Conservation (phyloP, 1,284 basidiomycete genomes). For the Golubevia pallescens region DNA sequence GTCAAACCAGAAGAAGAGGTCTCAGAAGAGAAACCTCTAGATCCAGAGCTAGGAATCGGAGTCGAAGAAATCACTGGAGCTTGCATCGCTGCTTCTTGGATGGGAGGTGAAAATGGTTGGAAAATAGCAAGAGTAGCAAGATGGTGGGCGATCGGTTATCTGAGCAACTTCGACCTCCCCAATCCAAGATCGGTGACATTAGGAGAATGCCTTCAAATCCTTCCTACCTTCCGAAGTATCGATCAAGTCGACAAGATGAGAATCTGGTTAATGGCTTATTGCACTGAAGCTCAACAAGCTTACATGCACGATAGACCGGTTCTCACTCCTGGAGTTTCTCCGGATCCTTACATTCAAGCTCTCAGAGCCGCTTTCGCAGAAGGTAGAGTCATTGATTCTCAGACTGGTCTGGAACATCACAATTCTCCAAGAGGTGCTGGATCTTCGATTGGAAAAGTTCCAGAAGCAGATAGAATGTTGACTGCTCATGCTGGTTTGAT, state of each 20-base stretch:
- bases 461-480: slow-evolving; percentile 36
- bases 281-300: slow-evolving; percentile 45
- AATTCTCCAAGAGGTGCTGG: background rate
- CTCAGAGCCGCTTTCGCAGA: slow-evolving; percentile 21
- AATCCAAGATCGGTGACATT: slow-evolving; percentile 20
- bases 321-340: slow-evolving; percentile 26
- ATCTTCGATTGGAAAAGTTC: slow-evolving; percentile 7
- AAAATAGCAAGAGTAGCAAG: slow-evolving; percentile 28
- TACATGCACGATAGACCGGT: slow-evolving; percentile 35
- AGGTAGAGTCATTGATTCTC: no score
- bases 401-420: no score
- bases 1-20: slow-evolving; percentile 31
- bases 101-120: slow-evolving; percentile 30
- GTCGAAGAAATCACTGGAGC: slow-evolving; percentile 56
- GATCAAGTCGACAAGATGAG: slow-evolving; percentile 39
- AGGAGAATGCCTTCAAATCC: slow-evolving; percentile 40
- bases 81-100: slow-evolving; percentile 43
- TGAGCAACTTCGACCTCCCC: slow-evolving; percentile 27
- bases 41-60: slow-evolving; percentile 52
- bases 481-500: slow-evolving; percentile 43
- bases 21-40: slow-evolving; percentile 23
- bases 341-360: slow-evolving; percentile 37
- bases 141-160: slow-evolving; percentile 43
- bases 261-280: slow-evolving; percentile 51
- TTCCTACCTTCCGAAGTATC: slow-evolving; percentile 50